Evolutionary conservation across 176 grass and related monocot species (phyloP), one percentile per base, ranked within the genome.

Genomic region (Olyra latifolia): DNA sequence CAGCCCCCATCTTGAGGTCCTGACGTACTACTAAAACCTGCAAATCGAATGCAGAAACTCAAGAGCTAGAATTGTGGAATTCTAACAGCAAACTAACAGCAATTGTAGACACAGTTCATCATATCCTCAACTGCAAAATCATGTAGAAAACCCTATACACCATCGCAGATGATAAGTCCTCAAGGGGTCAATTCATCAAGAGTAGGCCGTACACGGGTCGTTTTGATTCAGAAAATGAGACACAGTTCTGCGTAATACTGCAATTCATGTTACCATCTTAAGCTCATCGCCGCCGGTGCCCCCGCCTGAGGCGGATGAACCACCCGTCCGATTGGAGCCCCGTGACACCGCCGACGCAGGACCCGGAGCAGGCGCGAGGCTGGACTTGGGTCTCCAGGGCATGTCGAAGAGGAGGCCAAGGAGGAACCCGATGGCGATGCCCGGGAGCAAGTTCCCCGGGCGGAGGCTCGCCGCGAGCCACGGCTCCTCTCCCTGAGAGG

Each of bases 21-120:
- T 98, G 88, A 35, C 92, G 89, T 58, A 98, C 95, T 0, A 98
- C 66, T 75, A 98, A 86, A 82, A 98, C 95, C 93, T 96, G 83
- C 64, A 96, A 24, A 56, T 39, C 0, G 14, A 50, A 9, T 65
- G 23, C 0, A 11, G 6, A 52, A 49, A 73, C 22, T 66, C 16
- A 79, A 30, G 50, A 43, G 28, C 19, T 16, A 79, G 0, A 28
- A 32, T 27, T 35, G 3, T 29, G 4, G 15, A 10, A 28, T 12
- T 57, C 13, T 1, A 87, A 38, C 13, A 62, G 24, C 6, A 45
- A 57, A 66, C 3, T 5, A 78, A n/a, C 22, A 57, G 3, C 55
- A 50, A 0, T 20, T 20, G 5, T n/a, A 64, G 82, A 66, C 15
- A 86, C 6, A 4, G 39, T 1, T 54, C 15, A 53, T 49, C 13